Conservation (phyloP, 495 filamentous ascomycete genomes). For the Xylaria grammica region DNA sequence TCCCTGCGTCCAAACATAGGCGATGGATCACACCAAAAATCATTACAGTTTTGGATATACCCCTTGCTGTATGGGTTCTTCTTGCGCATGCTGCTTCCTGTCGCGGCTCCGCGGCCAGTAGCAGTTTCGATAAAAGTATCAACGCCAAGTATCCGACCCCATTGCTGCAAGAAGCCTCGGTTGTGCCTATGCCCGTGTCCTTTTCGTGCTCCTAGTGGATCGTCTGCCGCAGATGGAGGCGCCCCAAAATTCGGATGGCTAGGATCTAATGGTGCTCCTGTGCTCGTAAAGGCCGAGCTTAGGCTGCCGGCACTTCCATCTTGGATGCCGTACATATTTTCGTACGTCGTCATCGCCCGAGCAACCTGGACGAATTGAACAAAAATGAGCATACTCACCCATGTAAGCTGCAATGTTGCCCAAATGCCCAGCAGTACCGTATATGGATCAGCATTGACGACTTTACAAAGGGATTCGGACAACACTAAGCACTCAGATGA, state of each 20-base stretch:
- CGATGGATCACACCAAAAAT: constrained; percentile 93
- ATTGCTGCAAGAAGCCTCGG: constrained; percentile 70
- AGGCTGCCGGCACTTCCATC: constrained; percentile 64
- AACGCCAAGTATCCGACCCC: constrained; percentile 83
- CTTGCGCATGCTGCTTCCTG: constrained; percentile 53
- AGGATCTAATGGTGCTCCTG: constrained; percentile 69
- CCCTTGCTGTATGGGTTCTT: constrained; percentile 87
- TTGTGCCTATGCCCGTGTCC: constrained; percentile 54
- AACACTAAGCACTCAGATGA: constrained; percentile 74
- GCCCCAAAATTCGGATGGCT: constrained; percentile 41
- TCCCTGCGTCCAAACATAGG: constrained; percentile 79
- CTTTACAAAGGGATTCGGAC: constrained; percentile 70
- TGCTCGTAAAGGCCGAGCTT: constrained; percentile 78
- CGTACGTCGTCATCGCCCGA: constrained; percentile 91
- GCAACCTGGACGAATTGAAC: constrained; percentile 92
- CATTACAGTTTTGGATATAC: constrained; percentile 82
- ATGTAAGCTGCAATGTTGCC: constrained; percentile 81
- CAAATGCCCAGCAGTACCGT: constrained; percentile 79
- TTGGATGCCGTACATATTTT: constrained; percentile 83
- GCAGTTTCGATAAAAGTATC: constrained; percentile 89
- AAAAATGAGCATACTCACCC: constrained; percentile 93
- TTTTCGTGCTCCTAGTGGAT: constrained; percentile 43
- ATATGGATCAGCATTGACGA: constrained; percentile 80
- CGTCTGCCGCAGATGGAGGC: constrained; percentile 45
- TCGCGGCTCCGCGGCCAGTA: constrained; percentile 61